Evolutionary conservation across 148 eudicot species (phyloP).

Genomic region (Chenopodium album): DNA sequence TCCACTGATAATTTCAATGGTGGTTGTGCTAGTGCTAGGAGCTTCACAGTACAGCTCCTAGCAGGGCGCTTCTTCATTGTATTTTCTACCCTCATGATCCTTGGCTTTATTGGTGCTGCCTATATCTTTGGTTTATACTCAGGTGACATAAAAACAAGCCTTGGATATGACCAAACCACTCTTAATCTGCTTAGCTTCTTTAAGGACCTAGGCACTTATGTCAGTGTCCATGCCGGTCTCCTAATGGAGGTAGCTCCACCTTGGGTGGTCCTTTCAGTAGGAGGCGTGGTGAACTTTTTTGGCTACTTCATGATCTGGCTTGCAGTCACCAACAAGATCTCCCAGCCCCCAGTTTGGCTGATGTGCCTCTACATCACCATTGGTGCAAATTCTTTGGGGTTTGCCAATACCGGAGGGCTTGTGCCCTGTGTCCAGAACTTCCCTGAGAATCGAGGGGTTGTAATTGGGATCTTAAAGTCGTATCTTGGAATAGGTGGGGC

Average conservation of each 20-base stretch:
- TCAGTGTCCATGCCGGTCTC: constrained; percentile 31
- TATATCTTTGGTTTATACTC: constrained; percentile 37
- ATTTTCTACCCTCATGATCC: constrained; percentile 31
- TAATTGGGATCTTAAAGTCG: constrained; percentile 34
- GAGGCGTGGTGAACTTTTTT: constrained; percentile 26
- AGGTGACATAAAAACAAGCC: constrained; percentile 32
- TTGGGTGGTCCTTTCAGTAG: constrained; percentile 31
- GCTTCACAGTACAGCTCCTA: constrained; percentile 17
- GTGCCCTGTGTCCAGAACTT: constrained; percentile 38
- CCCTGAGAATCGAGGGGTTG: constrained; percentile 35
- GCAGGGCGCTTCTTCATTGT: constrained; percentile 31
- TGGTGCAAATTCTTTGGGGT: constrained; percentile 33
- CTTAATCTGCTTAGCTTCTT: constrained; percentile 34
- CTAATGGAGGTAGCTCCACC: constrained; percentile 34
- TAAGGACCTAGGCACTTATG: constrained; percentile 37
- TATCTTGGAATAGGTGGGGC: constrained; percentile 38
- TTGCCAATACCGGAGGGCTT: constrained; percentile 29
- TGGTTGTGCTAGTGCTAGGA: constrained; percentile 7
- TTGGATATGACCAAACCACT: constrained; percentile 37
- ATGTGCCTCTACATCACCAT: constrained; percentile 31
- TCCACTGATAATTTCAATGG: constrained; percentile 1
- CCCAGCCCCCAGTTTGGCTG: constrained; percentile 29
- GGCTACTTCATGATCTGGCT: constrained; percentile 35
- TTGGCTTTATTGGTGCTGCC: constrained; percentile 32
- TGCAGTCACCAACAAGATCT: constrained; percentile 25